Conservation (phyloP, 2,329 filamentous ascomycete species). For the Hypoxylon sp. region DNA sequence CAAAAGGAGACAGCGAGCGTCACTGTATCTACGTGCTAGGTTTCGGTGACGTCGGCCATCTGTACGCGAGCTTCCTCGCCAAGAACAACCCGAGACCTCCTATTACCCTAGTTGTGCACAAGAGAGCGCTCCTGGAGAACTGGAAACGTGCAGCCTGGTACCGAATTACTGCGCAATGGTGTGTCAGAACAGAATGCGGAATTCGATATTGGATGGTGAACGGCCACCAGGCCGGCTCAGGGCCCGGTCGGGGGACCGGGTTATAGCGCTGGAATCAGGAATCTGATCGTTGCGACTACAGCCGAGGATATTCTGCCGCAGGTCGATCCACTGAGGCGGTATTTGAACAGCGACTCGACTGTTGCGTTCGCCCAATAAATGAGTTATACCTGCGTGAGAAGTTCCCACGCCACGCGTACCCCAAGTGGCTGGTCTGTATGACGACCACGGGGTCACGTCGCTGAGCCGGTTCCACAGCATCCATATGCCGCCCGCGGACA, state of each 20-base stretch:
- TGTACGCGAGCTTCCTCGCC: conserved; percentile 80
- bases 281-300: conserved; percentile 85
- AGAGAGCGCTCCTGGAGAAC: conserved; percentile 60
- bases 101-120: conserved; percentile 84
- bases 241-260: conserved; percentile 58
- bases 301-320: conserved; percentile 75
- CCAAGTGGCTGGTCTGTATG: conserved; percentile 79
- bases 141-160: conserved; percentile 61
- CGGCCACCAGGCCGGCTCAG: conserved; percentile 55
- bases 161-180: conserved; percentile 59
- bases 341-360: conserved; percentile 74
- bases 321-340: conserved; percentile 66
- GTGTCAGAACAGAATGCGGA: conserved; percentile 50
- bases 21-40: conserved; percentile 82
- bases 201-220: conserved; percentile 68
- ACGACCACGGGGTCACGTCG: conserved; percentile 69
- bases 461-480: conserved; percentile 63
- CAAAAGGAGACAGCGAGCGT: conserved; percentile 11
- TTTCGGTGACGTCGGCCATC: conserved; percentile 81
- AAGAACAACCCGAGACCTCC: conserved; percentile 72
- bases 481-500: conserved; percentile 64
- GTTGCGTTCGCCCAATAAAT: conserved; percentile 81
- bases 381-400: conserved; percentile 59
- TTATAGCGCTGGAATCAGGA: conserved; percentile 61
- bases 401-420: conserved; percentile 56